These are phyloP conservation scores for Aspergillus sp. DNA, from an alignment of 2,329 filamentous ascomycete species.

Conservation along the genomic window DNA sequence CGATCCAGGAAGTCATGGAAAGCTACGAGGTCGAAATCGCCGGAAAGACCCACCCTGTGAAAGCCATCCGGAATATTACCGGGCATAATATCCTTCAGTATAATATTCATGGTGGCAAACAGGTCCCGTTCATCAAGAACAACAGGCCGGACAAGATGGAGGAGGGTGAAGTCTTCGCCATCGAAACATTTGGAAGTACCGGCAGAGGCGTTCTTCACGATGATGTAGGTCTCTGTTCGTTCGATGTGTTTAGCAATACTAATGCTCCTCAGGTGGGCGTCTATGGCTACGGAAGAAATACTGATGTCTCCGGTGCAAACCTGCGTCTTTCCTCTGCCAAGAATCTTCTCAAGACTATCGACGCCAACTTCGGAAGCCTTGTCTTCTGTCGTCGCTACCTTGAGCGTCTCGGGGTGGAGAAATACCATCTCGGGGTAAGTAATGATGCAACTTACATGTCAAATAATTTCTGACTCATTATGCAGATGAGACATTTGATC, in stretches of 20 bases:
- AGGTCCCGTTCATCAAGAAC: conserved; percentile 58
- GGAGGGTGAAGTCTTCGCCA: conserved; percentile 60
- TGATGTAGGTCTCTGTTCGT: conserved; percentile 40
- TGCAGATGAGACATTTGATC: conserved; percentile 59
- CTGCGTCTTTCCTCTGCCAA: conserved; percentile 57
- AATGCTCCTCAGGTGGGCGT: conserved; percentile 45
- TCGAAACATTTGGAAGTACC: conserved; percentile 61
- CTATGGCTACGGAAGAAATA: conserved; percentile 55
- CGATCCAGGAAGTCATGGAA: conserved; percentile 64
- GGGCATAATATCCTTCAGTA: conserved; percentile 59
- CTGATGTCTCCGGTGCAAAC: conserved; percentile 32
- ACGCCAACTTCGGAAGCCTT: conserved; percentile 63
- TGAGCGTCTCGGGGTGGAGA: conserved; percentile 62
- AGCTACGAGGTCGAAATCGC: conserved; percentile 61
- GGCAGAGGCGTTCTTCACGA: conserved; percentile 53
- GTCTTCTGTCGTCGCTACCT: conserved; percentile 65
- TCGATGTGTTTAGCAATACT: neutral
- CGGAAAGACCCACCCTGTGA: conserved; percentile 56
- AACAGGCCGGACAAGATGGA: conserved; percentile 57
- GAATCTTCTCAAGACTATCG: conserved; percentile 59
- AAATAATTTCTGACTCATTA: conserved; percentile 18
- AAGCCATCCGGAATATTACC: conserved; percentile 57
- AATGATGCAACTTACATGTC: neutral
- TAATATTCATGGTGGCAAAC: conserved; percentile 59
- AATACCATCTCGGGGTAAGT: conserved; percentile 60